These are phyloP conservation scores for Orbilia oligospora DNA, from an alignment of 2,329 filamentous ascomycete genomes.

Conservation along the genomic window DNA sequence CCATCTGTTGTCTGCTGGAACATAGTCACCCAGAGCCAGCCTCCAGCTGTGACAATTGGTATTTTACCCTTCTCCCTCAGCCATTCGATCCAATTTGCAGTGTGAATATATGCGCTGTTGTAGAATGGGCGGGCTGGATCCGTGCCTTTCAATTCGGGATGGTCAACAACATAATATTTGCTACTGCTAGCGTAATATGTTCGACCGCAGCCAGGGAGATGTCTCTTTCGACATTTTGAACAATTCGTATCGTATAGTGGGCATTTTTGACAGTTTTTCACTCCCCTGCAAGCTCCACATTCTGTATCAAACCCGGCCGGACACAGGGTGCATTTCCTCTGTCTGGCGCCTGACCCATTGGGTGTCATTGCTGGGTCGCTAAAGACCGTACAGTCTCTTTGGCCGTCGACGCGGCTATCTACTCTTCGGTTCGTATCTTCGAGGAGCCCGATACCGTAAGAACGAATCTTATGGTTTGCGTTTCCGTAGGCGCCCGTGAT, in stretches of 20 bases:
- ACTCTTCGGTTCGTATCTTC: slow-evolving; percentile 8
- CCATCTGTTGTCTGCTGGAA: slow-evolving; percentile 40
- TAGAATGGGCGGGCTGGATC: background rate
- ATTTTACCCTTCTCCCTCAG: slow-evolving; percentile 8
- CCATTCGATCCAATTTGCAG: slow-evolving; percentile 26
- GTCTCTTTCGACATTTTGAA: slow-evolving; percentile 11
- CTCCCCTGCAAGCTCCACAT: slow-evolving; percentile 15
- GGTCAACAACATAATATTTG: slow-evolving; percentile 26
- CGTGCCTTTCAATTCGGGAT: slow-evolving; percentile 14
- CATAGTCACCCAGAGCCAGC: slow-evolving; percentile 42
- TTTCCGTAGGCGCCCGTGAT: slow-evolving; percentile 29
- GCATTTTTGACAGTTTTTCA: slow-evolving; percentile 1
- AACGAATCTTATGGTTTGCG: slow-evolving; percentile 7
- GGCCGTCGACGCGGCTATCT: slow-evolving; percentile 2
- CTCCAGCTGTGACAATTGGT: slow-evolving; percentile 30
- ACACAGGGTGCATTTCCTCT: slow-evolving; percentile 9
- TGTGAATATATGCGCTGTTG: slow-evolving; percentile 16
- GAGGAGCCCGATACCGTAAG: slow-evolving; percentile 24
- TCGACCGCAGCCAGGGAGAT: slow-evolving; percentile 24
- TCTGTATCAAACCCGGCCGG: slow-evolving; percentile 22
- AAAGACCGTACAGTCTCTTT: slow-evolving; percentile 23
- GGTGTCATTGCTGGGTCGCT: slow-evolving; percentile 28
- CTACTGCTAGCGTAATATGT: slow-evolving; percentile 16
- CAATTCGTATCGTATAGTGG: slow-evolving; percentile 32
- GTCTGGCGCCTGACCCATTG: slow-evolving; percentile 10